Conservation (phyloP, 1,284 basidiomycete genomes). For the Sphagnurus paluster region DNA sequence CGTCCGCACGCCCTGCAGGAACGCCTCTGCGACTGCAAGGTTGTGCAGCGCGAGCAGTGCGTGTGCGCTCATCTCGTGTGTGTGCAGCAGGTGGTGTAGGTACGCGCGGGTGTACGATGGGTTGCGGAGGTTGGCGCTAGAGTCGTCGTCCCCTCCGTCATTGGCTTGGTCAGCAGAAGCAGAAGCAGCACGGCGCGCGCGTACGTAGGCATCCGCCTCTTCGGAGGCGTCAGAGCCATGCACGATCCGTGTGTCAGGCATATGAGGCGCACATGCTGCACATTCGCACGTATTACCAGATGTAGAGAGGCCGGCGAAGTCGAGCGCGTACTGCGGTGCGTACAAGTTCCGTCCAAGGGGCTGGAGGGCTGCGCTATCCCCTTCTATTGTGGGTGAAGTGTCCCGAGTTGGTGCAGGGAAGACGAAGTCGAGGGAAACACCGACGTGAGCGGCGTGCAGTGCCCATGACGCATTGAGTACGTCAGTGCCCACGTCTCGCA, state of each 20-base stretch:
- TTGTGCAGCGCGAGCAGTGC: slow-evolving; percentile 75
- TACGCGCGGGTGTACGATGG: slow-evolving; percentile 68
- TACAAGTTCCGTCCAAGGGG: slow-evolving; percentile 76
- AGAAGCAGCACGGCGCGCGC: neutral
- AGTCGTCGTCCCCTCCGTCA: too few relatives aligned
- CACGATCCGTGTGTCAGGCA: slow-evolving; percentile 36
- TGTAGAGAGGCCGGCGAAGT: slow-evolving; percentile 51
- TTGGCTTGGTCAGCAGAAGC: too few relatives aligned
- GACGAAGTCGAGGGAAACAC: slow-evolving; percentile 73
- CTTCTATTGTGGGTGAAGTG: neutral
- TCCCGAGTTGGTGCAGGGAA: slow-evolving; percentile 53
- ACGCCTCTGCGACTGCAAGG: slow-evolving; percentile 59
- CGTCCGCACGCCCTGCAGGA: slow-evolving; percentile 58
- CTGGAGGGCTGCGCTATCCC: slow-evolving; percentile 19
- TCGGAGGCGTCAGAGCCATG: slow-evolving; percentile 52
- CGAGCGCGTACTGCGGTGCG: slow-evolving; percentile 50
- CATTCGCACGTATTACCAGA: slow-evolving; percentile 36
- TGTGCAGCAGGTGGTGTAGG: slow-evolving; percentile 78
- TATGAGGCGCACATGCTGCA: slow-evolving; percentile 67
- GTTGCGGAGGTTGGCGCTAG: too few relatives aligned
- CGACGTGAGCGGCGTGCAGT: slow-evolving; percentile 60
- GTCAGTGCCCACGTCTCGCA: slow-evolving; percentile 68
- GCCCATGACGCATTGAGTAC: slow-evolving; percentile 75
- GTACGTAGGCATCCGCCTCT: slow-evolving; percentile 16
- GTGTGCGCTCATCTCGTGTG: slow-evolving; percentile 86